Conservation (phyloP, 805 yeast species). For the Saccharomycopsis sp. region DNA sequence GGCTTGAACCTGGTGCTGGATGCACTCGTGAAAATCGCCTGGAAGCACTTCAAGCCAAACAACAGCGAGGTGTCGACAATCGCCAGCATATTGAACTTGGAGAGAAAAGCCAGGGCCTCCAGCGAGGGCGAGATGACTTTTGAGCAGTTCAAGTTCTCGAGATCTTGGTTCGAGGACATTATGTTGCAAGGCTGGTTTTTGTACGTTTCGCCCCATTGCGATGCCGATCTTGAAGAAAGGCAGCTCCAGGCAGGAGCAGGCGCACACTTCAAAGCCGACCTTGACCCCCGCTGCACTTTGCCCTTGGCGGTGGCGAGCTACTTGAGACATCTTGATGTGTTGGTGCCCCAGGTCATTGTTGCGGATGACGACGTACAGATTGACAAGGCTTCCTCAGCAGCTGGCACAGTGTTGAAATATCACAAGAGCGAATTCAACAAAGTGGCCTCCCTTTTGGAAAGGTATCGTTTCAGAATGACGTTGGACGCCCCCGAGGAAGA, state of each 20-base stretch:
- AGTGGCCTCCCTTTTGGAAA: background rate
- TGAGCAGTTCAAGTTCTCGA: too few species aligned
- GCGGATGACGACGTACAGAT: too few species aligned
- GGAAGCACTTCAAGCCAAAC: background rate
- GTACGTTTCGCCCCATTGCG: background rate
- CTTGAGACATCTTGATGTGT: too few species aligned
- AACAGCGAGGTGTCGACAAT: background rate
- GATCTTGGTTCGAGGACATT: background rate
- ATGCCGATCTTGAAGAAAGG: background rate
- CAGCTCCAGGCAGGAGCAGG: too few species aligned
- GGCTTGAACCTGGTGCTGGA: background rate
- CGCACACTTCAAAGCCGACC: background rate
- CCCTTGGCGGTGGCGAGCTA: too few species aligned
- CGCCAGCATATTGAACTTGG: too few species aligned
- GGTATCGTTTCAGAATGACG: slow-evolving; percentile 4
- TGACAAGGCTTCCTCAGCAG: too few species aligned
- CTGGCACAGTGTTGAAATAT: too few species aligned
- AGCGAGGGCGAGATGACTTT: too few species aligned
- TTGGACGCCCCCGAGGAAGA: background rate
- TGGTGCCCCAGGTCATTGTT: too few species aligned
- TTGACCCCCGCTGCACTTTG: background rate
- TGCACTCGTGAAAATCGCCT: background rate
- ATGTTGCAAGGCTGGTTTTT: slow-evolving; percentile 2
- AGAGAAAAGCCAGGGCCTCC: too few species aligned
- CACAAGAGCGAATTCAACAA: background rate